Evolutionary conservation across 2,329 filamentous ascomycete genomes (phyloP).

Genomic region (Trichoderma sp.): DNA sequence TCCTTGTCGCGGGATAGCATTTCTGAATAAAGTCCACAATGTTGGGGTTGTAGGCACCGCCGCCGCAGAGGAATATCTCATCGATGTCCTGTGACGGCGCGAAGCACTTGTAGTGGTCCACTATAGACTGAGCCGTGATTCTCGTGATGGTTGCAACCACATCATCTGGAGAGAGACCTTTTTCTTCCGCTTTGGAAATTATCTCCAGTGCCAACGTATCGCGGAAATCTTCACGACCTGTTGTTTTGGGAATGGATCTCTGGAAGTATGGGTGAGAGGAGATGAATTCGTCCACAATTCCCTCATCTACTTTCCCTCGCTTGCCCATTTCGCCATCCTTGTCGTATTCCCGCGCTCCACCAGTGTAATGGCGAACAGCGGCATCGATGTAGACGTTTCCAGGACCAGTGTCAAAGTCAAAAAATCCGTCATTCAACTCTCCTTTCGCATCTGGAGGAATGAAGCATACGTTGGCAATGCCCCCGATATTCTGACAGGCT

Average conservation of each 20-base stretch:
- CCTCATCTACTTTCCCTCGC: slow-evolving; percentile 42
- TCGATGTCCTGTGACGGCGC: slow-evolving; percentile 28
- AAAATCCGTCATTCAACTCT: slow-evolving; percentile 19
- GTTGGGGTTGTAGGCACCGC: slow-evolving; percentile 59
- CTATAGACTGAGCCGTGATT: slow-evolving; percentile 41
- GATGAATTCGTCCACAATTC: slow-evolving; percentile 47
- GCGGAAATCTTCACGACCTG: slow-evolving; percentile 53
- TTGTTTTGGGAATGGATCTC: slow-evolving; percentile 47
- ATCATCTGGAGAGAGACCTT: slow-evolving; percentile 44
- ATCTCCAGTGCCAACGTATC: slow-evolving; percentile 48
- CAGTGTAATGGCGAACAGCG: slow-evolving; percentile 30
- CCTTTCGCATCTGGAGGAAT: slow-evolving; percentile 37
- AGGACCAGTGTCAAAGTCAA: slow-evolving; percentile 50
- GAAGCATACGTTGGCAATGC: slow-evolving; percentile 55
- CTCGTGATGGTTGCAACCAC: slow-evolving; percentile 53
- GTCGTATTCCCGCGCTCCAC: slow-evolving; percentile 52
- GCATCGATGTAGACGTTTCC: slow-evolving; percentile 42
- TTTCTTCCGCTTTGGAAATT: slow-evolving; percentile 42
- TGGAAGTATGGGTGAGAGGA: slow-evolving; percentile 42
- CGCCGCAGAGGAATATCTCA: slow-evolving; percentile 63
- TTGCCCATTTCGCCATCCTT: slow-evolving; percentile 46
- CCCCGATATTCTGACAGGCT: slow-evolving; percentile 55
- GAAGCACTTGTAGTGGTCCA: slow-evolving; percentile 25
- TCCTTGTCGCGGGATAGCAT: slow-evolving; percentile 48
- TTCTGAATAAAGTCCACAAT: slow-evolving; percentile 55